phyloP scores from a whole-genome alignment of 2,329 filamentous ascomycete genomes.

The Cercospora sesami region DNA sequence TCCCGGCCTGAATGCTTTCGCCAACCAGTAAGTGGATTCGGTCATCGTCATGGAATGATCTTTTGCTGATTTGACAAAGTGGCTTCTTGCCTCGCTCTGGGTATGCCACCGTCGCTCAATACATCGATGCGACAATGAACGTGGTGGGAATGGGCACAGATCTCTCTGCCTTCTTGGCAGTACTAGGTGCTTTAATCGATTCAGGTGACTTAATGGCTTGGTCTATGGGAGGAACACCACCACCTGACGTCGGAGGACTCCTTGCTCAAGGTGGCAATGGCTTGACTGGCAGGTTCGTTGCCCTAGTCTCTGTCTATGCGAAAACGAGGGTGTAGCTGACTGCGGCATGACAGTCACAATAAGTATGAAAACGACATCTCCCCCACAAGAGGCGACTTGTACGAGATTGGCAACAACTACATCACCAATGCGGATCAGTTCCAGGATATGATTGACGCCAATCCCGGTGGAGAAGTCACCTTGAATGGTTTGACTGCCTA shows the following conservation, averaged over 20 bases:
- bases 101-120: conserved; percentile 35
- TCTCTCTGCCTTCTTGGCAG: conserved; percentile 28
- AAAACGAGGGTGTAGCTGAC: background rate
- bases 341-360: conserved; percentile 29
- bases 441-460: conserved; percentile 34
- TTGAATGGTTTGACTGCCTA: conserved; percentile 22
- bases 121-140: conserved; percentile 31
- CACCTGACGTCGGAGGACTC: conserved; percentile 15
- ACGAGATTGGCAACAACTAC: conserved; percentile 35
- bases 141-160: conserved; percentile 40
- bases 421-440: conserved; percentile 31
- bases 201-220: conserved; percentile 20
- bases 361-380: conserved; percentile 42
- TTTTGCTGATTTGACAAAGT: background rate
- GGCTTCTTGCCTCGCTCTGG: conserved; percentile 27
- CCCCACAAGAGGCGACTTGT: conserved; percentile 39
- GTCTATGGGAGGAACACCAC: conserved; percentile 27
- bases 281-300: conserved; percentile 21
- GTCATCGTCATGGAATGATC: background rate
- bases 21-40: conserved; percentile 19
- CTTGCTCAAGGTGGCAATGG: conserved; percentile 19
- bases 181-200: conserved; percentile 24
- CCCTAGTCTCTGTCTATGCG: background rate
- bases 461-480: conserved; percentile 27
- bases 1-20: conserved; percentile 31